Conservation (phyloP, 169 alveolate genomes). For the Eimeria tenella region DNA sequence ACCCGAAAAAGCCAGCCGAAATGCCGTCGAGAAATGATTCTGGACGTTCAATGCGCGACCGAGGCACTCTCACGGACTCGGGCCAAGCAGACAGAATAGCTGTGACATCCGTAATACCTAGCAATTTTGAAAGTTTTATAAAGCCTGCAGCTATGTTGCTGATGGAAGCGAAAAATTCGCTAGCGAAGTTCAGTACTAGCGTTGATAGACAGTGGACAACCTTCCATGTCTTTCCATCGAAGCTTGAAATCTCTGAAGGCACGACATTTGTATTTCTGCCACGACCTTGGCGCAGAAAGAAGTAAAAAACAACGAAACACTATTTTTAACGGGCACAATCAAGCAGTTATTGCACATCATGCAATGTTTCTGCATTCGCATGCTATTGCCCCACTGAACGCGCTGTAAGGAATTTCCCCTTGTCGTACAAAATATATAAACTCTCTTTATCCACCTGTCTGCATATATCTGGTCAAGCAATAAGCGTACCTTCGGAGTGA, state of each 20-base stretch:
- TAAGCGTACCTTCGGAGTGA: conserved; percentile 32
- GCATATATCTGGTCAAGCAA: background rate
- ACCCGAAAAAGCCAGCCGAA: conserved; percentile 18
- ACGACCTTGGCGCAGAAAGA: too few species aligned
- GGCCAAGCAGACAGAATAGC: conserved; percentile 72
- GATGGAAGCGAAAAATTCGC: conserved; percentile 59
- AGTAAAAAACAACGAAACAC: too few species aligned
- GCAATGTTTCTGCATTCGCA: background rate
- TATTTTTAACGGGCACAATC: too few species aligned
- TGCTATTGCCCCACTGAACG: too few species aligned
- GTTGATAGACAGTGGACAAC: conserved; percentile 29
- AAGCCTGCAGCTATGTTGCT: conserved; percentile 66
- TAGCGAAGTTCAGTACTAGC: conserved; percentile 52
- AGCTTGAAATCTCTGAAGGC: conserved; percentile 24
- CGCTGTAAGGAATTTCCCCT: too few species aligned
- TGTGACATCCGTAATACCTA: conserved; percentile 65
- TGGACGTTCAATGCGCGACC: conserved; percentile 65
- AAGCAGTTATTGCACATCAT: too few species aligned
- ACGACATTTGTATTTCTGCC: background rate
- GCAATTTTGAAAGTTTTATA: conserved; percentile 22
- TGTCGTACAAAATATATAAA: too few species aligned
- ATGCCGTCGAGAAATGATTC: conserved; percentile 62
- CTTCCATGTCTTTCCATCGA: conserved; percentile 14
- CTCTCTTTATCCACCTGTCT: too few species aligned
- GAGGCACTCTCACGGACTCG: conserved; percentile 38